These are phyloP conservation scores for Aureobasidium sp. DNA, from an alignment of 2,329 filamentous ascomycete species.

Conservation along the genomic window DNA sequence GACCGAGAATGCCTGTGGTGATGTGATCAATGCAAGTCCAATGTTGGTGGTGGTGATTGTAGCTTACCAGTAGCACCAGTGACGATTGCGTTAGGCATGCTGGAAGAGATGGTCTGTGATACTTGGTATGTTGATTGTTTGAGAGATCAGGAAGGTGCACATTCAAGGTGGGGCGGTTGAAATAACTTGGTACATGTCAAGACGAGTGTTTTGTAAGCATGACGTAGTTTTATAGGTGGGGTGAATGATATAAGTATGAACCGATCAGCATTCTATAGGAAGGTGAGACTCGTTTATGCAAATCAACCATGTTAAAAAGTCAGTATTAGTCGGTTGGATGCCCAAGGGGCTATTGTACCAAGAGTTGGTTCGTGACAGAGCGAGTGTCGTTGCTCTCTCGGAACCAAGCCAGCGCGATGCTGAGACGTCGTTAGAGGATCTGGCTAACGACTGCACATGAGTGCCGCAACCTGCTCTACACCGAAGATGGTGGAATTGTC, in stretches of 20 bases:
- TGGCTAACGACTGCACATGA: no score
- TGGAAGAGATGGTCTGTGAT: slow-evolving; percentile 15
- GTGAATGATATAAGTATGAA: neutral
- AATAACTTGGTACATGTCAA: neutral
- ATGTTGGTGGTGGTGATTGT: neutral
- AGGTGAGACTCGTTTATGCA: neutral
- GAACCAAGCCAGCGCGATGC: neutral
- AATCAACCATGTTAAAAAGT: neutral
- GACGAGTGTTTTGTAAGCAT: neutral
- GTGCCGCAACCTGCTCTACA: neutral
- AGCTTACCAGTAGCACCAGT: slow-evolving; percentile 26
- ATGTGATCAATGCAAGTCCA: no score
- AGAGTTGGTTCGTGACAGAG: neutral
- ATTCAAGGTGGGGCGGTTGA: neutral
- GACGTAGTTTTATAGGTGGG: neutral
- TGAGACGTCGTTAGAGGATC: neutral
- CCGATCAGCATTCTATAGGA: neutral
- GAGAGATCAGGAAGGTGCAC: neutral
- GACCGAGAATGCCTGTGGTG: slow-evolving; percentile 33
- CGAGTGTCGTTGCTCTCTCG: neutral
- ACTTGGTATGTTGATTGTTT: neutral
- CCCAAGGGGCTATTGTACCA: neutral
- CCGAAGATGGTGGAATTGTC: neutral
- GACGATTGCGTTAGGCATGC: slow-evolving; percentile 29
- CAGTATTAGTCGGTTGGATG: neutral